A percentile compares a stretch with the other conserved stretches of the same genome.
Evolutionary conservation across 192 early-diverging fungal genomes (phyloP).

Genomic region (Linnemannia hyalina): DNA sequence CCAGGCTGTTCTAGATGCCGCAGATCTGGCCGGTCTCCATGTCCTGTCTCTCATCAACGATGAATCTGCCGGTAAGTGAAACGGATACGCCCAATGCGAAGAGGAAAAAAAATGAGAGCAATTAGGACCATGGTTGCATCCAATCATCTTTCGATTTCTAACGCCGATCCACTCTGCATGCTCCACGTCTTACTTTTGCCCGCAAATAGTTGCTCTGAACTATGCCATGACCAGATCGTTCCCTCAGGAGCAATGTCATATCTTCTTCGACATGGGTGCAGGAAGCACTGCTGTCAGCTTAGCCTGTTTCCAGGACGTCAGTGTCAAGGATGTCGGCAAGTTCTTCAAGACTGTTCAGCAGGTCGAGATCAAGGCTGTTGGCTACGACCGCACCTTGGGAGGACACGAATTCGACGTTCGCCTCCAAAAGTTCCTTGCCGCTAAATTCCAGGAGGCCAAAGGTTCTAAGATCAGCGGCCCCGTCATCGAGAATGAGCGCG

Average conservation of each 20-base stretch:
- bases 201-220: constrained; percentile 84
- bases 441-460: constrained; percentile 75
- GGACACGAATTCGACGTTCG: constrained; percentile 89
- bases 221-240: constrained; percentile 83
- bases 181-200: background rate
- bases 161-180: background rate
- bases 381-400: constrained; percentile 87
- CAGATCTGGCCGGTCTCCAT: constrained; percentile 88
- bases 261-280: constrained; percentile 99
- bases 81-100: background rate
- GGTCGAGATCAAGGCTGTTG: constrained; percentile 85
- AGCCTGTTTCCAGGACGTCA: constrained; percentile 77
- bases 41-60: constrained; percentile 92
- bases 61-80: constrained; percentile 83
- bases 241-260: constrained; percentile 77
- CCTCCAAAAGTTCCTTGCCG: constrained; percentile 84
- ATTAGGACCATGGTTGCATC: background rate
- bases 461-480: constrained; percentile 63
- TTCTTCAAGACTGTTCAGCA: constrained; percentile 68
- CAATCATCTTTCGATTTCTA: background rate
- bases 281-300: constrained; percentile 93
- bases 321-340: constrained; percentile 71
- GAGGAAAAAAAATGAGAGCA: background rate
- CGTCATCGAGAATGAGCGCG: constrained; percentile 77
- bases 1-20: constrained; percentile 93